Percentiles rank a stretch among this genome's conserved stretches.
Evolutionary conservation across 129 eudicot genomes (phyloP).

Genomic region (Flaveria robusta): DNA sequence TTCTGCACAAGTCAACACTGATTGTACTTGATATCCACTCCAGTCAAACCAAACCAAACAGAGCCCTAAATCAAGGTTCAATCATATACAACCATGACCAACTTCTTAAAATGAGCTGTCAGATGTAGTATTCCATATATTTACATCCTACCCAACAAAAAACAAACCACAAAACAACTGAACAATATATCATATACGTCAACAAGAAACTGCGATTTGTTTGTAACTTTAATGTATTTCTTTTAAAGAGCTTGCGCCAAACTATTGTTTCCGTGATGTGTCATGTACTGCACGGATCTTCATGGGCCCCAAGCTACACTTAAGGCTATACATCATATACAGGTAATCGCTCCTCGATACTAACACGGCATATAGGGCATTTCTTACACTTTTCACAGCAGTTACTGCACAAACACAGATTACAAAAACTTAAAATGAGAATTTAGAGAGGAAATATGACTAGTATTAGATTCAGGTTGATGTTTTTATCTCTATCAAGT

Average conservation of each 20-base stretch:
- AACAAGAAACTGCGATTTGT: constrained; percentile 33
- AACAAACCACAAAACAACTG: constrained; percentile 20
- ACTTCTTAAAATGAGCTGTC: constrained; percentile 32
- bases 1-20: constrained; percentile 9
- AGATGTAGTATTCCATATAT: constrained; percentile 33
- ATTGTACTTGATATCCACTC: constrained; percentile 26
- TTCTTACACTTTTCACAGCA: constrained; percentile 81
- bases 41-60: constrained; percentile 29
- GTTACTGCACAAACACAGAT: constrained; percentile 40
- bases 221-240: constrained; percentile 26
- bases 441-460: background rate
- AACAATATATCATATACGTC: constrained; percentile 8
- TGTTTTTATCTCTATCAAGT: background rate
- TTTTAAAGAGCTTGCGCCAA: constrained; percentile 22
- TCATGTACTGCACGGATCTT: constrained; percentile 30
- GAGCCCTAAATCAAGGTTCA: constrained; percentile 14
- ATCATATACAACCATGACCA: constrained; percentile 27
- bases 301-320: constrained; percentile 1
- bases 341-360: constrained; percentile 62
- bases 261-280: constrained; percentile 17
- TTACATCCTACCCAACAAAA: constrained; percentile 43
- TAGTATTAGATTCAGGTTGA: background rate
- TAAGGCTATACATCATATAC: constrained; percentile 64
- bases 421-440: background rate
- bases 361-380: constrained; percentile 85